phyloP scores from a whole-genome alignment of 169 alveolate genomes.

The Eimeria falciformis region DNA sequence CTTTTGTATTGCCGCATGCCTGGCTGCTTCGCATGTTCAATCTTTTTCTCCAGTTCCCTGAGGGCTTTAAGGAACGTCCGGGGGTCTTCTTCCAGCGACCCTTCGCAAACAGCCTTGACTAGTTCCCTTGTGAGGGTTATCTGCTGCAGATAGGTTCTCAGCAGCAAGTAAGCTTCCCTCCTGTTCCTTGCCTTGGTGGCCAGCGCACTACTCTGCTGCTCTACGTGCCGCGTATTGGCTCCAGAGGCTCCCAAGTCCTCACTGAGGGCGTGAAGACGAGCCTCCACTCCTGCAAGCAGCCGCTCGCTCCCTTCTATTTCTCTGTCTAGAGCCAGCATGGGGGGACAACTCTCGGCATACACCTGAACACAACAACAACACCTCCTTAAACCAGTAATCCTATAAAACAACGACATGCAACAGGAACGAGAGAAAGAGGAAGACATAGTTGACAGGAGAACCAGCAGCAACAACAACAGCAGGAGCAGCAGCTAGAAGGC shows the following conservation, averaged over 20 bases:
- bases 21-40: constrained; percentile 70
- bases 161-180: background rate
- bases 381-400: background rate
- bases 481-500: too few species aligned
- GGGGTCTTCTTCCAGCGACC: background rate
- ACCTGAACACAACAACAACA: background rate
- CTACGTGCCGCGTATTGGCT: constrained; percentile 16
- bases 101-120: constrained; percentile 49
- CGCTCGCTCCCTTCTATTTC: constrained; percentile 27
- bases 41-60: constrained; percentile 38
- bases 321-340: constrained; percentile 26
- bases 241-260: constrained; percentile 50
- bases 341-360: constrained; percentile 46
- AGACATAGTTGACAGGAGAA: background rate
- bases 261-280: background rate
- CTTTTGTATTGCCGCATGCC: constrained; percentile 59
- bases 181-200: constrained; percentile 30
- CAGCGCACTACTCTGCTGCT: constrained; percentile 12
- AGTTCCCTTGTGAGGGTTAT: constrained; percentile 56
- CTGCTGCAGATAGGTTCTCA: constrained; percentile 49
- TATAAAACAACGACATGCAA: background rate
- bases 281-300: background rate
- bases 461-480: background rate
- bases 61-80: constrained; percentile 37
- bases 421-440: background rate